Evolutionary conservation across 2,329 filamentous ascomycete genomes (phyloP).

Genomic region (Lecanoromycetidae sp.): DNA sequence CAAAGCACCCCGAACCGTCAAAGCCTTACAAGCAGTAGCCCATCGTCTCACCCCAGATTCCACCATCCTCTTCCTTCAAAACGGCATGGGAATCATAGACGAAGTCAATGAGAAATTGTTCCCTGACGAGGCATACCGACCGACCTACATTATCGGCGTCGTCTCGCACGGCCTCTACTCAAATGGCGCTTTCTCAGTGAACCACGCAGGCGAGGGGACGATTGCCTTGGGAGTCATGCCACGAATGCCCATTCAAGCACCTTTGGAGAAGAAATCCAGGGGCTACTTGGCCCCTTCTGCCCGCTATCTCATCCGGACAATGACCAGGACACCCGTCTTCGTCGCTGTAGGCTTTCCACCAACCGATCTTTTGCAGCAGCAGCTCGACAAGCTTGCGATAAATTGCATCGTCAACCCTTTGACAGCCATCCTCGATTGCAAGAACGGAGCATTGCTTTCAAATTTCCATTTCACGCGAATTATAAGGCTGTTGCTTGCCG

Average conservation of each 20-base stretch:
- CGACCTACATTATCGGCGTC: constrained; percentile 64
- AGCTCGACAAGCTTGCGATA: constrained; percentile 68
- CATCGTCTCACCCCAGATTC: constrained; percentile 55
- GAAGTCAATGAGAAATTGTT: constrained; percentile 62
- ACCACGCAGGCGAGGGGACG: constrained; percentile 48
- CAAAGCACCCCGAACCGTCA: constrained; percentile 58
- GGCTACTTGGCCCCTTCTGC: constrained; percentile 23
- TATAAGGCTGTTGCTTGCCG: constrained; percentile 59
- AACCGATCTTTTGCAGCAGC: constrained; percentile 54
- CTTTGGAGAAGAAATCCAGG: constrained; percentile 11
- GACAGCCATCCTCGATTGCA: constrained; percentile 64
- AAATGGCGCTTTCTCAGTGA: constrained; percentile 38
- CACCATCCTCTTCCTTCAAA: constrained; percentile 64
- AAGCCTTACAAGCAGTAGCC: constrained; percentile 53
- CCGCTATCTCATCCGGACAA: constrained; percentile 51
- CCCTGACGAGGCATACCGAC: constrained; percentile 49
- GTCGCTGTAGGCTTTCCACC: constrained; percentile 47
- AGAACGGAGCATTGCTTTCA: constrained; percentile 57
- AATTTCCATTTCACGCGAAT: constrained; percentile 54
- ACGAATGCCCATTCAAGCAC: constrained; percentile 23
- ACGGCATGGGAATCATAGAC: constrained; percentile 76
- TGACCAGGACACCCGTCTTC: constrained; percentile 52
- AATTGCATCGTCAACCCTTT: constrained; percentile 69
- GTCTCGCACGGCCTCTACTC: constrained; percentile 46
- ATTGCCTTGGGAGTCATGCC: constrained; percentile 44